Conservation (phyloP, 2,329 filamentous ascomycete species). For the Neoscytalidium dimidiatum region DNA sequence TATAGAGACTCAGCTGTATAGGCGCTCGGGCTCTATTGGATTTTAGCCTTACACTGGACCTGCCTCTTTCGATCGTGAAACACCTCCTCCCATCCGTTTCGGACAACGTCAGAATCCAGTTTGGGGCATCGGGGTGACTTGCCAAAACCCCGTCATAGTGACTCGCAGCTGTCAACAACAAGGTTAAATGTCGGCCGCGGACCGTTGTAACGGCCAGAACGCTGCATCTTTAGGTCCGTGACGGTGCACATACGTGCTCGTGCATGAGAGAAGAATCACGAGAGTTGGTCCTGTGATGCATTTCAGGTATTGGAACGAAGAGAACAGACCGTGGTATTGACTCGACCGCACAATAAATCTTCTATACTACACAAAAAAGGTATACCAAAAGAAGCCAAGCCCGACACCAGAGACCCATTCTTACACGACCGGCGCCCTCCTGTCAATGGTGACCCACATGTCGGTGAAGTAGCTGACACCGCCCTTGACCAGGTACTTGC, state of each 20-base stretch:
- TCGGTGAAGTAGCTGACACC: slow-evolving; percentile 46
- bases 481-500: slow-evolving; percentile 43
- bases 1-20: slow-evolving; percentile 1
- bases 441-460: slow-evolving; percentile 41
- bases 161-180: background rate
- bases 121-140: background rate
- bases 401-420: background rate
- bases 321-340: slow-evolving; percentile 6
- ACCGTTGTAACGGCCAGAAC: background rate
- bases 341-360: slow-evolving; percentile 1
- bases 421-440: slow-evolving; percentile 19
- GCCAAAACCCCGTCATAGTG: background rate
- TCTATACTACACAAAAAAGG: background rate
- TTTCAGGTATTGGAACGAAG: background rate
- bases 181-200: background rate
- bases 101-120: background rate
- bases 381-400: background rate
- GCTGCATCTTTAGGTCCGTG: background rate
- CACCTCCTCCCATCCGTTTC: background rate
- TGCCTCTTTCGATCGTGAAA: background rate
- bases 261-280: background rate
- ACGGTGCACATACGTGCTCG: background rate
- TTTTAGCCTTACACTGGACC: background rate
- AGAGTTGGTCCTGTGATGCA: background rate
- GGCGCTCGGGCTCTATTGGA: slow-evolving; percentile 7